Percentiles rank a stretch among this genome's conserved stretches.
phyloP scores from a whole-genome alignment of 306 rosid species.

The Hippophae gyantsensis region DNA sequence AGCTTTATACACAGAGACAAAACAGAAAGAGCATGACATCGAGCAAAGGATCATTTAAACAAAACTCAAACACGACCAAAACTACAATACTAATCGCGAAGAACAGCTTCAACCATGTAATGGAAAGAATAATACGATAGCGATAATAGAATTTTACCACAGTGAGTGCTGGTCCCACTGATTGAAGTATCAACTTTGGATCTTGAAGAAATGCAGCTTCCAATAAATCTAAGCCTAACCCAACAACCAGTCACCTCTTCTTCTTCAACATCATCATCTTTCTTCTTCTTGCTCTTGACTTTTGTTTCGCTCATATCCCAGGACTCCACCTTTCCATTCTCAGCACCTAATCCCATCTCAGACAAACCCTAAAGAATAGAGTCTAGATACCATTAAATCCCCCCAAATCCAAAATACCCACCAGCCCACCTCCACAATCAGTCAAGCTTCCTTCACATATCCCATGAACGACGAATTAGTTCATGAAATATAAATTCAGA shows the following conservation, averaged over 20 bases:
- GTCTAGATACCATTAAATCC: too few relatives aligned
- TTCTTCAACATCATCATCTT: slow-evolving; percentile 20
- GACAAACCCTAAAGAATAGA: too few relatives aligned
- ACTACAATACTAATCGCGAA: slow-evolving; percentile 7
- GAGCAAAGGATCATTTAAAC: slow-evolving; percentile 1
- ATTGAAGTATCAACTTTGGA: slow-evolving; percentile 21
- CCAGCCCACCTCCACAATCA: too few relatives aligned
- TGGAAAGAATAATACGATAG: too few relatives aligned
- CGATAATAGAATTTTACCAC: slow-evolving; percentile 19
- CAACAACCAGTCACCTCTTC: slow-evolving; percentile 23
- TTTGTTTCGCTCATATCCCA: slow-evolving; percentile 5
- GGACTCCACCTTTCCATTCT: slow-evolving; percentile 11
- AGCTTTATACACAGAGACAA: slow-evolving; percentile 8
- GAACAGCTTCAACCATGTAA: slow-evolving; percentile 5
- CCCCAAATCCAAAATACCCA: too few relatives aligned
- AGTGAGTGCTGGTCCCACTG: slow-evolving; percentile 8
- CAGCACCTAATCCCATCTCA: slow-evolving; percentile 29
- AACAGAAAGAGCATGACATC: slow-evolving; percentile 6
- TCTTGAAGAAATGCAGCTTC: slow-evolving; percentile 33
- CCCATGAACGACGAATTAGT: too few relatives aligned
- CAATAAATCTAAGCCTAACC: slow-evolving; percentile 28
- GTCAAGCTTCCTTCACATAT: too few relatives aligned
- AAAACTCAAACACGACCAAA: slow-evolving; percentile 8
- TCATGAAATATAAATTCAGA: too few relatives aligned
- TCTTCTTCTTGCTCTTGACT: slow-evolving; percentile 21